Conservation (phyloP, 345 rosid genomes). For the Rhizophora mangle region DNA sequence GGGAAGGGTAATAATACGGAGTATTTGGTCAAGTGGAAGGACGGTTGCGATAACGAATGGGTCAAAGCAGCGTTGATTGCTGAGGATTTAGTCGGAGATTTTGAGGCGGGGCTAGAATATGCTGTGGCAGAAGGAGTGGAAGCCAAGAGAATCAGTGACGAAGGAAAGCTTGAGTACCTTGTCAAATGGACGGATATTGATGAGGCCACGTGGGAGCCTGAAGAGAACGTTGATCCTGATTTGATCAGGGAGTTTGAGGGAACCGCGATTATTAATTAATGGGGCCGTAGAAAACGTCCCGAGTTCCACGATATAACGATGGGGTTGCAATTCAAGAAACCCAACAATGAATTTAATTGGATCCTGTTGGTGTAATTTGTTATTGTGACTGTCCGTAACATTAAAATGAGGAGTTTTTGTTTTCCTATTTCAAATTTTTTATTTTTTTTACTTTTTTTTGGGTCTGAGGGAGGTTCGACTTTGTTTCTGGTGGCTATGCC, state of each 20-base stretch:
- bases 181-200: conserved; percentile 57
- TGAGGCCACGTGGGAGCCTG: conserved; percentile 95
- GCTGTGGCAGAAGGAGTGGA: conserved; percentile 70
- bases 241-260: conserved; percentile 54
- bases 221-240: conserved; percentile 66
- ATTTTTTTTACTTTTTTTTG: too few species aligned
- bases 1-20: conserved; percentile 71
- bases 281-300: not conserved
- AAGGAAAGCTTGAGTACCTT: not conserved
- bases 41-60: conserved; percentile 79
- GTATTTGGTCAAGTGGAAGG: conserved; percentile 81
- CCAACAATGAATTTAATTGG: too few species aligned
- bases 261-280: conserved; percentile 1
- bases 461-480: too few species aligned
- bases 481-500: too few species aligned
- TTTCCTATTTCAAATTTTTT: too few species aligned
- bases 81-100: conserved; percentile 73
- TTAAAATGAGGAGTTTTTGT: too few species aligned
- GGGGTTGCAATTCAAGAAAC: too few species aligned
- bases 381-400: too few species aligned
- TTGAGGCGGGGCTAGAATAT: conserved; percentile 78
- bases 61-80: conserved; percentile 53
- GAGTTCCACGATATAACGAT: too few species aligned
- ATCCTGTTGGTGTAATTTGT: too few species aligned
- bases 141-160: not conserved